These are phyloP conservation scores for Crithidia mellificae DNA, from an alignment of 208 protist genomes.

Conservation along the genomic window DNA sequence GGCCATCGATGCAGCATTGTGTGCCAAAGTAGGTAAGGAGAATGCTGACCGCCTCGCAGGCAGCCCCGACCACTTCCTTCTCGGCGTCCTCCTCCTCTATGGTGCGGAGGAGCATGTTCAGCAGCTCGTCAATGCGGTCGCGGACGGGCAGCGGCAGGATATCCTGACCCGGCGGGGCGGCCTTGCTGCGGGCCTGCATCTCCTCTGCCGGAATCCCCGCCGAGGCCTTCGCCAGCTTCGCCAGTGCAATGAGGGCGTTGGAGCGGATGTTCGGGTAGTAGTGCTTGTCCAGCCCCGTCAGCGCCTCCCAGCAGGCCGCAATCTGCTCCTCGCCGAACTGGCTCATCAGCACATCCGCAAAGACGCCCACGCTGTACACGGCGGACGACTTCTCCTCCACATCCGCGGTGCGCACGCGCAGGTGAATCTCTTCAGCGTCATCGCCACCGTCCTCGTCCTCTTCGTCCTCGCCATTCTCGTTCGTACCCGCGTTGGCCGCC, in stretches of 20 bases:
- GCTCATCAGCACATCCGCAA: slow-evolving; percentile 59
- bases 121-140: slow-evolving; percentile 49
- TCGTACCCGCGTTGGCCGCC: background rate
- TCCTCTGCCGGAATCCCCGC: slow-evolving; percentile 37
- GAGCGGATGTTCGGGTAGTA: slow-evolving; percentile 74
- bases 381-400: slow-evolving; percentile 84
- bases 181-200: slow-evolving; percentile 32
- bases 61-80: slow-evolving; percentile 70
- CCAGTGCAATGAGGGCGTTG: slow-evolving; percentile 57
- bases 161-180: slow-evolving; percentile 42
- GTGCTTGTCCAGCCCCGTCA: slow-evolving; percentile 48
- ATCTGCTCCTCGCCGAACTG: slow-evolving; percentile 55
- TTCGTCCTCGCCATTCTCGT: slow-evolving; percentile 24
- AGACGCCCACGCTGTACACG: slow-evolving; percentile 79
- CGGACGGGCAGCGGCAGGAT: slow-evolving; percentile 52
- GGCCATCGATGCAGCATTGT: slow-evolving; percentile 44
- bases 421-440: slow-evolving; percentile 66
- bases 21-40: slow-evolving; percentile 78
- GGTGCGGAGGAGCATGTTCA: slow-evolving; percentile 45
- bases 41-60: slow-evolving; percentile 69
- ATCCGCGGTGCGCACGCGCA: slow-evolving; percentile 78
- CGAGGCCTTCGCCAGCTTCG: slow-evolving; percentile 65
- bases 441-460: slow-evolving; percentile 48
- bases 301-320: slow-evolving; percentile 53
- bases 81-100: slow-evolving; percentile 64